Percentiles rank a stretch among this genome's conserved stretches.
Conservation (phyloP, 768 basidiomycete species). For the Myochromella boudieri region DNA sequence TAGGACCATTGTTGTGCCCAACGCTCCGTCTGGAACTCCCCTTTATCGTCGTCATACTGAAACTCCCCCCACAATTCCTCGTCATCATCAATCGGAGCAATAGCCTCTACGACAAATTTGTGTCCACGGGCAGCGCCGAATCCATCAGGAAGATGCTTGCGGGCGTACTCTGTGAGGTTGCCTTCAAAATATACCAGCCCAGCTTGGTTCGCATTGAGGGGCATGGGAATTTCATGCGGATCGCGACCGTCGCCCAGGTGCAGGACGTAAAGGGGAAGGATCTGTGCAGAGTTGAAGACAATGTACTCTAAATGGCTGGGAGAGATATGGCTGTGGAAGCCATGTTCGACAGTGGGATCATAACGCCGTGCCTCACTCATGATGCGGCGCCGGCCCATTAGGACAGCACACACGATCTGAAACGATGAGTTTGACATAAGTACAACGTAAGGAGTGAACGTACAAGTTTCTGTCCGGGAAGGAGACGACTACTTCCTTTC, state of each 20-base stretch:
- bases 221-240: not conserved
- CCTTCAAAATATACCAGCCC: not conserved
- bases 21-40: constrained; percentile 11
- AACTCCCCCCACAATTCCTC: constrained; percentile 14
- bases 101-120: constrained; percentile 6
- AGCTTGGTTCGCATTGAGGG: not conserved
- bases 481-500: constrained; percentile 4
- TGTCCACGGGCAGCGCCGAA: constrained; percentile 10
- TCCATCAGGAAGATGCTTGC: constrained; percentile 12
- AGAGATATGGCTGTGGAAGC: constrained; percentile 12
- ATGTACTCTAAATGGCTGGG: constrained; percentile 8
- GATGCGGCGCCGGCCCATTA: constrained; percentile 10
- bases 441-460: not conserved
- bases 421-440: not conserved
- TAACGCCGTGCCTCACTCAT: not conserved
- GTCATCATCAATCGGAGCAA: constrained; percentile 13
- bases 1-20: too few relatives aligned
- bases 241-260: constrained; percentile 7
- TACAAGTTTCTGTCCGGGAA: constrained; percentile 15
- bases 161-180: constrained; percentile 9
- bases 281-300: constrained; percentile 11
- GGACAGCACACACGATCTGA: constrained; percentile 9
- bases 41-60: constrained; percentile 1
- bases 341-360: constrained; percentile 1
- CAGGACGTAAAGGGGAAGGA: constrained; percentile 12